Base-by-base conservation (phyloP, 108 stramenopile genomes). In the Discostella pseudostelligera region DNA sequence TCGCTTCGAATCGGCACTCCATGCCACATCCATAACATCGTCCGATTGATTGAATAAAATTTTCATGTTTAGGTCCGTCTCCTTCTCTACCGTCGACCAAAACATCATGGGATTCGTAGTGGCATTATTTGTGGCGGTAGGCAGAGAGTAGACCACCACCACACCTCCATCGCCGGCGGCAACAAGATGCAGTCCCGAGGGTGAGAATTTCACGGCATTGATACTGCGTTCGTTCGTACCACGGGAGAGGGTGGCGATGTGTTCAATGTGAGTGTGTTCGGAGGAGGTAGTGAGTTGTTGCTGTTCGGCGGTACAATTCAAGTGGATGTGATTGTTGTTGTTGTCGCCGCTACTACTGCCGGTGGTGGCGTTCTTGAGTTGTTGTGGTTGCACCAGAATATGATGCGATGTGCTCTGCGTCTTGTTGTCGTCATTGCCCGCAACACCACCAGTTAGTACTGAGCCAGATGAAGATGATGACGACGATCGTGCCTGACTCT, bases 161-260 rank as follows among this genome's bases (percentile, higher is more conserved):
- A 76, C 70, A 3, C 97, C 97, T 8, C 88, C 77, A 56, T 96
- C 95, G 39, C 93, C 84, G 11, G 90, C 94, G 32, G 93, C 86
- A 26, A 92, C 94, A 54, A 97, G 70, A 71, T 87, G 84, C 36
- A 76, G 63, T 7, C 93, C 93, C 63, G 95, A 80, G 22, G 97
- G 97, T 39, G 81, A 83, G 65, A 94, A 94, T 32, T 69, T 69
- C 0, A 87, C 79, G n/a, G 75, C 51, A 46, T 89, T 87, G 51
- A 89, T 79, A 51, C 83, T 67, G 20, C 72, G 53, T 8, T 86
- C 86, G 69, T 85, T 85, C 28, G 73, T 75, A 1, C 68, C 63
- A 11, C 89, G 76, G 16, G 82, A 75, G 0, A 90, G 69, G 47
- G 86, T 88, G 20, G 65, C 36, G 54, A 93, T 45, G 59, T 88